Evolutionary conservation across 148 eudicot genomes (phyloP).

Genomic region (Fallopia convolvulus): DNA sequence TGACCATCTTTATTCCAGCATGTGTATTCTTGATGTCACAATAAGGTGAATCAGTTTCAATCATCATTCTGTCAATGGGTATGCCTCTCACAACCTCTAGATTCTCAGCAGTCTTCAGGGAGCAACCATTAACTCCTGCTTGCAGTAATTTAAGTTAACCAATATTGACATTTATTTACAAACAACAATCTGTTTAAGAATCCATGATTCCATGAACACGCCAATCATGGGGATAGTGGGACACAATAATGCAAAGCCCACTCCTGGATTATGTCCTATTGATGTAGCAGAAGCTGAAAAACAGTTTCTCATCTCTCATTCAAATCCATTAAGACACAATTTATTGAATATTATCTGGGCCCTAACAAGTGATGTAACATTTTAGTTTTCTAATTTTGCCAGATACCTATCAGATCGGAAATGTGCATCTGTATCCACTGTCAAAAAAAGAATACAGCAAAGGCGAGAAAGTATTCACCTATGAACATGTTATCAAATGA

Average conservation of each 20-base stretch:
- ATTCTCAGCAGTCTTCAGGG: conserved; percentile 78
- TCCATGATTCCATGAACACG: background rate
- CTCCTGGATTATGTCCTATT: background rate
- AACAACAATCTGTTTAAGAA: background rate
- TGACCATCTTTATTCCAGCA: conserved; percentile 81
- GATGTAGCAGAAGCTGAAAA: background rate
- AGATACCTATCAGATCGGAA: background rate
- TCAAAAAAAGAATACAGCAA: background rate
- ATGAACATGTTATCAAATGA: conserved; percentile 67
- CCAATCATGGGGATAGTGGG: background rate
- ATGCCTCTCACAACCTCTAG: conserved; percentile 82
- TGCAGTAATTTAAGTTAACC: background rate
- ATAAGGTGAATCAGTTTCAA: conserved; percentile 97
- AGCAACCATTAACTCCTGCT: conserved; percentile 91
- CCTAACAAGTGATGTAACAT: background rate
- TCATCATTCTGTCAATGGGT: conserved; percentile 88
- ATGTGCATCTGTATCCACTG: background rate
- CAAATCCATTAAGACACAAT: background rate
- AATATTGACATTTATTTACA: background rate
- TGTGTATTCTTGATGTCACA: conserved; percentile 96
- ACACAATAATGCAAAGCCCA: background rate
- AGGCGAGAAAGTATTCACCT: conserved; percentile 33
- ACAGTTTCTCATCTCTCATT: background rate
- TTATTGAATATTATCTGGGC: background rate
- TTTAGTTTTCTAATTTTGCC: too few species aligned